Conservation (phyloP, 352 stramenopile species). For the Pythium oligandrum region DNA sequence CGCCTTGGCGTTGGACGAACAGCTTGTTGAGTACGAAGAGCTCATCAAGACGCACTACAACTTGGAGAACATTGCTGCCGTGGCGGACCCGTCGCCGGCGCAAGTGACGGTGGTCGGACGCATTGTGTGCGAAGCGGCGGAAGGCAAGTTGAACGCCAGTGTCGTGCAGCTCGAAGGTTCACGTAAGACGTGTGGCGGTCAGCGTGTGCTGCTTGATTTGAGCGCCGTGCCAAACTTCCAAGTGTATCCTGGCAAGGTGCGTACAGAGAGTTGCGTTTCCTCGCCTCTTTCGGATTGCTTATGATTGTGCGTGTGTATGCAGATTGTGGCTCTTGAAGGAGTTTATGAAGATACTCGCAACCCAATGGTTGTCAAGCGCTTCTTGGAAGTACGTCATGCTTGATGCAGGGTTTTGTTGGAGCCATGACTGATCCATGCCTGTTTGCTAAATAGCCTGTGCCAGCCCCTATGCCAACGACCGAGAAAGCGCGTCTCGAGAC, state of each 20-base stretch:
- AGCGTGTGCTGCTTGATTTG: constrained; percentile 74
- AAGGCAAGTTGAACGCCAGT: constrained; percentile 81
- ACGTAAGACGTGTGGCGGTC: constrained; percentile 74
- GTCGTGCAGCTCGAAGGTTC: constrained; percentile 80
- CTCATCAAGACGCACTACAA: constrained; percentile 61
- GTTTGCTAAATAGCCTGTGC: constrained; percentile 35
- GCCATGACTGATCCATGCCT: no score
- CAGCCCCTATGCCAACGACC: constrained; percentile 41
- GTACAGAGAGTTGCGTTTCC: not conserved
- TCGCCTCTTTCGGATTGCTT: not conserved
- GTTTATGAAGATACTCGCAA: constrained; percentile 64
- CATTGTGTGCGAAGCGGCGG: constrained; percentile 78
- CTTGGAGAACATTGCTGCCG: constrained; percentile 52
- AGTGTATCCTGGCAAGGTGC: constrained; percentile 80
- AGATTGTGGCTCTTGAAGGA: constrained; percentile 81
- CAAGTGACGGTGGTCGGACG: constrained; percentile 75
- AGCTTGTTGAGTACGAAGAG: constrained; percentile 74
- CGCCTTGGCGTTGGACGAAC: constrained; percentile 69
- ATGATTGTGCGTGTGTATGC: constrained; percentile 5
- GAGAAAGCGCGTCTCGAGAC: constrained; percentile 40
- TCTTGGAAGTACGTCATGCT: constrained; percentile 52
- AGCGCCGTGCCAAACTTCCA: constrained; percentile 65
- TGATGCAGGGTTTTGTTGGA: not conserved
- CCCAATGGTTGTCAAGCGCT: constrained; percentile 70
- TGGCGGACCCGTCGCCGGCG: constrained; percentile 70